phyloP scores from a whole-genome alignment of 805 yeast species.

The Teunomyces gatunensis region DNA sequence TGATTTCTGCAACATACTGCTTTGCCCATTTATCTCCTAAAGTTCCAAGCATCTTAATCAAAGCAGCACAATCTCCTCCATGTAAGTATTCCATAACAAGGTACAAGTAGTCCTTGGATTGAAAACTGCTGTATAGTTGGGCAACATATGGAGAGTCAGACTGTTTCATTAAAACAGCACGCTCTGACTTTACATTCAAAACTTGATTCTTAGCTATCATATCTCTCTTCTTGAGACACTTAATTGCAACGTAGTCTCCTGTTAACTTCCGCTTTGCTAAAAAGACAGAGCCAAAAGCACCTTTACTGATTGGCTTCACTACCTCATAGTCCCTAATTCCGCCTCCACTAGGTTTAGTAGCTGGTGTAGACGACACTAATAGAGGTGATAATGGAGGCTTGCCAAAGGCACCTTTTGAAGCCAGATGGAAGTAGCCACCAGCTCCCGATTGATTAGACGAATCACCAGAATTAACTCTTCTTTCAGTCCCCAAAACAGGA shows the following conservation, averaged over 20 bases:
- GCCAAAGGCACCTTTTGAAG: conserved; percentile 2
- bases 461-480: conserved; percentile 20
- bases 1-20: conserved; percentile 83
- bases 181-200: conserved; percentile 87
- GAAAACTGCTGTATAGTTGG: conserved; percentile 82
- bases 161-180: conserved; percentile 98
- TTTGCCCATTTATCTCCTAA: conserved; percentile 85
- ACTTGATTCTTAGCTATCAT: conserved; percentile 98
- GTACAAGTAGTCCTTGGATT: conserved; percentile 79
- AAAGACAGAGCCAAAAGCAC: conserved; percentile 96
- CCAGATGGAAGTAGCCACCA: neutral
- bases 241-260: conserved; percentile 94
- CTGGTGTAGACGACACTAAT: conserved; percentile 60
- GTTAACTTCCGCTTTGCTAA: conserved; percentile 79
- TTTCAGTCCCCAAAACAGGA: conserved; percentile 11
- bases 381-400: conserved; percentile 81
- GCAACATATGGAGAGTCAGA: conserved; percentile 93
- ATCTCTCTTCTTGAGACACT: conserved; percentile 85
- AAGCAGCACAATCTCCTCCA: conserved; percentile 94
- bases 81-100: conserved; percentile 94
- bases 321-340: conserved; percentile 87
- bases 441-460: conserved; percentile 1
- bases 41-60: conserved; percentile 77
- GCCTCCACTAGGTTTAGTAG: conserved; percentile 54
- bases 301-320: conserved; percentile 89